Evolutionary conservation across 179 eudicot genomes (phyloP), one percentile per base, ranked within the genome.

Genomic region (Spinacia oleracea): DNA sequence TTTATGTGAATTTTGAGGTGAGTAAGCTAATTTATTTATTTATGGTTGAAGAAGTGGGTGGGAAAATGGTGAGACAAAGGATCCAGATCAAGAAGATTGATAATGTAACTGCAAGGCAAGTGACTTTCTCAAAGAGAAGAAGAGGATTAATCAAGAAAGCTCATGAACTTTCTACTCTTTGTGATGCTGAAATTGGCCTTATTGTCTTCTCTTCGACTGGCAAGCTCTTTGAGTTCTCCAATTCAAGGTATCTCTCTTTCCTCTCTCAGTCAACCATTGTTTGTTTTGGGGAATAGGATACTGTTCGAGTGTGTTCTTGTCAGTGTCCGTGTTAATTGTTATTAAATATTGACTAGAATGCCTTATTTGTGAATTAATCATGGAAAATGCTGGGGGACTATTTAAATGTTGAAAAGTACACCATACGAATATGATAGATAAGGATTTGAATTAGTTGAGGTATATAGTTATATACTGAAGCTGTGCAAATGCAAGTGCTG

Each of bases 121-220:
- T 83, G 6, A 83, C 83, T 3, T 83, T 79, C 43, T 83, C 85
- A 1, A 79, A 83, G 74, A 72, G 85, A 65, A 76, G 85, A 77
- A 80, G 83, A 80, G 86, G 86, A 14, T 73, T 83, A 34, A 80
- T 83, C 6, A 83, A 80, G 79, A 83, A 83, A 73, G 83, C 86
- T 42, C 79, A 80, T 51, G 83, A 80, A 55, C 80, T 83, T 1
- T 79, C 83, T 5, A 83, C 85, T 56, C 85, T 83, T 20, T 83
- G 86, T 83, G 86, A 83, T 83, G 86, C 86, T 38, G 86, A 83
- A 80, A 80, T 83, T 73, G 86, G 83, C 1, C 86, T 83, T 66
- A 80, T 83, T 72, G 60, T 83, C 56, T 83, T 83, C 79, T 83
- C 86, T 77, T 83, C 86, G 50, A 80, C 86, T 77, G 83, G 83